Evolutionary conservation across 257 asterid species (phyloP), one percentile per base, ranked within the genome.

Genomic region (Scutellaria baicalensis): DNA sequence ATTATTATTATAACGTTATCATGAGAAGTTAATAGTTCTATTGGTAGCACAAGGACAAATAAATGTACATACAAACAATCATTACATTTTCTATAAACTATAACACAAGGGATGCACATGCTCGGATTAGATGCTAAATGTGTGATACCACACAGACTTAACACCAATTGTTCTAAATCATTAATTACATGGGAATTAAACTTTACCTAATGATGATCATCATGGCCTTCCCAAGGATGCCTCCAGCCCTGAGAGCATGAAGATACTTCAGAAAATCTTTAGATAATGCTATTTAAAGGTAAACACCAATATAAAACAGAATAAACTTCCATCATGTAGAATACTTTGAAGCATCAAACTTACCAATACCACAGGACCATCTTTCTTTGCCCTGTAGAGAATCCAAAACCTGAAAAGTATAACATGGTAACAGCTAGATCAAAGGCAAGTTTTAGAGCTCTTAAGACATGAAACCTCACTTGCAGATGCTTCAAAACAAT

Each of bases 161-260:
- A 8, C 35, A 47, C 9, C 52, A 45, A 62, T 1, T 42, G 50
- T 35, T n/a, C 6, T 47, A 60, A n/a, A 57, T 1, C 45, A 27
- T 48, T 43, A 43, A 49, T 14, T 39, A 35, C 18, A 64, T 59
- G 70, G 31, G 50, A 51, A 59, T 20, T 5, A 76, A 33, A 64
- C 9, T 16, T 63, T 78, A 82, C 86, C 85, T 91, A 86, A 73
- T 89, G 96, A 54, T 90, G 97, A 73, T 85, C 96, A 27, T 83
- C 97, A 79, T 91, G 96, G 36, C 97, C 92, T 13, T 91, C 97
- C 97, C 97, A 91, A 18, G 97, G 97, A 82, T 91, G 96, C 83
- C 97, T 89, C 96, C 88, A 88, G 54, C 97, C 97, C 97, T 91
- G 75, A 43, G 35, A 82, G 65, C 58, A 65, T 27, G 68, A 72